A percentile compares a stretch with the other conserved stretches of the same genome.
Conservation (phyloP, 2,329 filamentous ascomycete species). For the Aspergillus jensenii region DNA sequence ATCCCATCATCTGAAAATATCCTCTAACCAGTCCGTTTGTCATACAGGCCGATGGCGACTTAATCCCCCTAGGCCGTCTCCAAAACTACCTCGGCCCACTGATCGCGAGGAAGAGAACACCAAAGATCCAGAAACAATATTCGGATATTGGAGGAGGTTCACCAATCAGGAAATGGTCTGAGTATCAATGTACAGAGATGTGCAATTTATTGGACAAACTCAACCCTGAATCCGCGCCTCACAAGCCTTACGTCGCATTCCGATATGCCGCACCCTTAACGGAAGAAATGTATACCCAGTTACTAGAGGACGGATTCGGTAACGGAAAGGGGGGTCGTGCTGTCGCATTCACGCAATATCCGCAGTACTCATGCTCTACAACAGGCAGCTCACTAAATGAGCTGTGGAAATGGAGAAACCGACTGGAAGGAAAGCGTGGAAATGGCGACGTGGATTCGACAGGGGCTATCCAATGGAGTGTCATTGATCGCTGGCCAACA, state of each 20-base stretch:
- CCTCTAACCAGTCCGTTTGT: constrained; percentile 8
- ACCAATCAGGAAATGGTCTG: constrained; percentile 96
- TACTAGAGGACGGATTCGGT: constrained; percentile 88
- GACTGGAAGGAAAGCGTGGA: constrained; percentile 72
- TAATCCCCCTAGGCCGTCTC: constrained; percentile 91
- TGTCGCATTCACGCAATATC: constrained; percentile 97
- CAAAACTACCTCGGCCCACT: constrained; percentile 88
- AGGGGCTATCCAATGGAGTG: constrained; percentile 88
- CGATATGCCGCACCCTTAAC: constrained; percentile 92
- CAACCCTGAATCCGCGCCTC: constrained; percentile 88
- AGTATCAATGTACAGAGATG: constrained; percentile 91
- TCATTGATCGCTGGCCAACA: constrained; percentile 96
- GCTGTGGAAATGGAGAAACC: constrained; percentile 93
- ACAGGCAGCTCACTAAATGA: constrained; percentile 96
- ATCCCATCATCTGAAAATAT: neutral
- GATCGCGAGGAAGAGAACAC: constrained; percentile 81
- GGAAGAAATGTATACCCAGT: constrained; percentile 82
- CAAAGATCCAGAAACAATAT: constrained; percentile 97
- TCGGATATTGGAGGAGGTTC: constrained; percentile 94
- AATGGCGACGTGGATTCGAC: constrained; percentile 52
- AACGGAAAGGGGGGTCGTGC: constrained; percentile 86
- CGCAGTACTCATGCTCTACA: constrained; percentile 96
- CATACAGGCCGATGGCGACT: constrained; percentile 77
- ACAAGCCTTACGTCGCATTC: constrained; percentile 97
- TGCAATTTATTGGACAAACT: constrained; percentile 93